Percentiles rank a stretch among this genome's conserved stretches.
These are phyloP conservation scores for Alternaria brassicicola DNA, from an alignment of 2,329 filamentous ascomycete genomes.

Conservation along the genomic window DNA sequence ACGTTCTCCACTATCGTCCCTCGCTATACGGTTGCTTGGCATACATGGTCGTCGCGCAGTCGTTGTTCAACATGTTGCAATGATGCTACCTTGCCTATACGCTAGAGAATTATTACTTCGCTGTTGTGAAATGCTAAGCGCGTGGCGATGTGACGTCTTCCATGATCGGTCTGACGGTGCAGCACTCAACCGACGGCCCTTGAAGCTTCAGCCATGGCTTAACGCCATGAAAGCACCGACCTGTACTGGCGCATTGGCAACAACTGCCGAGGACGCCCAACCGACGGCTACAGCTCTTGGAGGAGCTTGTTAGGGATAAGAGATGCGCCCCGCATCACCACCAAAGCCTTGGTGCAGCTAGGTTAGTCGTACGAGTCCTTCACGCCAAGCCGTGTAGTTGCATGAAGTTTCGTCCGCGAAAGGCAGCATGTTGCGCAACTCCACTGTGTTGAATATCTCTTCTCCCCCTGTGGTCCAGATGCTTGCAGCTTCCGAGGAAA, in stretches of 20 bases:
- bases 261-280: conserved; percentile 13
- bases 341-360: neutral
- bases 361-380: neutral
- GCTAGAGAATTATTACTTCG: conserved; percentile 5
- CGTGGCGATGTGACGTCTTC: conserved; percentile 20
- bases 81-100: conserved; percentile 4
- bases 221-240: conserved; percentile 18
- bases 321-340: conserved; percentile 5
- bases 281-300: conserved; percentile 6
- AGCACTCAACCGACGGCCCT: neutral
- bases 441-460: neutral
- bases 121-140: conserved; percentile 14
- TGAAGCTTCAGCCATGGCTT: conserved; percentile 9
- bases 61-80: conserved; percentile 7
- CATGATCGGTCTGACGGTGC: conserved; percentile 6
- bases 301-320: conserved; percentile 17
- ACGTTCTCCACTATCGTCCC: neutral
- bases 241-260: conserved; percentile 13
- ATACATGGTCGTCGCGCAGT: conserved; percentile 6
- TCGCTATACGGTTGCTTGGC: neutral
- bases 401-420: conserved; percentile 5
- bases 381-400: neutral
- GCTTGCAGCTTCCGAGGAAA: neutral
- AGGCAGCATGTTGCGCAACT: conserved; percentile 4
- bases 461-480: conserved; percentile 10